Evolutionary conservation across 257 asterid genomes (phyloP).

Genomic region (Perilla frutescens): DNA sequence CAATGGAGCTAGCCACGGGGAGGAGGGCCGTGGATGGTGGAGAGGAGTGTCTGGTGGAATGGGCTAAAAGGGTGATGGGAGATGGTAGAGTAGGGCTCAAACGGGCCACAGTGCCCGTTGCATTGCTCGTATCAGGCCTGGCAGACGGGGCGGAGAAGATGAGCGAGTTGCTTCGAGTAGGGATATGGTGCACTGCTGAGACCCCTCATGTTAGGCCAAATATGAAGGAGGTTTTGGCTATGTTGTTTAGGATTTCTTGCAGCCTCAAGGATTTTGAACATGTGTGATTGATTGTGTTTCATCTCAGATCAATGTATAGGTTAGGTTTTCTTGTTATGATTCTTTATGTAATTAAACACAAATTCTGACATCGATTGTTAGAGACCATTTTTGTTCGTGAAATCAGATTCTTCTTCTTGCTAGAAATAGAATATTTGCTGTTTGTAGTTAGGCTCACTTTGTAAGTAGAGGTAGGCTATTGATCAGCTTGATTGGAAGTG

Average conservation of each 20-base stretch:
- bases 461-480: background rate
- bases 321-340: conserved; percentile 27
- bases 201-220: conserved; percentile 78
- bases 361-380: conserved; percentile 2
- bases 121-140: conserved; percentile 64
- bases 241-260: conserved; percentile 68
- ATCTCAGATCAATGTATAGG: conserved; percentile 1
- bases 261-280: conserved; percentile 36
- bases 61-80: conserved; percentile 87
- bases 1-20: conserved; percentile 95
- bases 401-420: background rate
- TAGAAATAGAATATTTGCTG: background rate
- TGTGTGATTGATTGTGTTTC: conserved; percentile 40
- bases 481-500: conserved; percentile 4
- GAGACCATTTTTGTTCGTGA: conserved; percentile 39
- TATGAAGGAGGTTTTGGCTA: conserved; percentile 85
- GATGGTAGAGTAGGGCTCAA: conserved; percentile 53
- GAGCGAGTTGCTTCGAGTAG: conserved; percentile 72
- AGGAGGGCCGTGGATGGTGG: conserved; percentile 90
- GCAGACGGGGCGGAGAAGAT: conserved; percentile 76
- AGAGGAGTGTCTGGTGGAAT: conserved; percentile 88
- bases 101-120: conserved; percentile 53
- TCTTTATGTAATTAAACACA: conserved; percentile 49
- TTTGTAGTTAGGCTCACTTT: background rate
- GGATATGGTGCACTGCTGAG: conserved; percentile 82